phyloP scores from a whole-genome alignment of 495 filamentous ascomycete species.

The Hamigera avellanea region DNA sequence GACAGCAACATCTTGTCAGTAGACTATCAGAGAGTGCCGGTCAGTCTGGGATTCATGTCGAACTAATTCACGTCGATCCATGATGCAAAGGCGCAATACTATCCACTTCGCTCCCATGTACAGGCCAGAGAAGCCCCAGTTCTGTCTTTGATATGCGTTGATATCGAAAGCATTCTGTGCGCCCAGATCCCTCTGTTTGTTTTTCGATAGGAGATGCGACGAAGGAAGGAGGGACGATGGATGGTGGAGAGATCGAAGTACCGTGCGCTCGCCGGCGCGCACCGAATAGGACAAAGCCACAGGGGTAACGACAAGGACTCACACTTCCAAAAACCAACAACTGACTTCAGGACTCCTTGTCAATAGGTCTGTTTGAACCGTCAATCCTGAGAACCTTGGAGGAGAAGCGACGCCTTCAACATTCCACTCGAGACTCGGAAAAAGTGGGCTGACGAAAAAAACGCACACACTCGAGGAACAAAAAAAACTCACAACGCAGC shows the following conservation, averaged over 20 bases:
- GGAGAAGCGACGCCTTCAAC: constrained; percentile 18
- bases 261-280: not conserved
- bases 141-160: too few species aligned
- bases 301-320: constrained; percentile 12
- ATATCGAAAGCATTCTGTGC: too few species aligned
- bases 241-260: too few species aligned
- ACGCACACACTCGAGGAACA: constrained; percentile 2
- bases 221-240: too few species aligned
- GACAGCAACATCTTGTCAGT: constrained; percentile 78
- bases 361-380: constrained; percentile 11
- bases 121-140: too few species aligned
- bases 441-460: constrained; percentile 16
- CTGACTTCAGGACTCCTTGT: constrained; percentile 10
- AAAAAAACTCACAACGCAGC: constrained; percentile 8
- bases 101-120: too few species aligned
- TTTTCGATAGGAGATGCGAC: too few species aligned
- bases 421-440: constrained; percentile 5
- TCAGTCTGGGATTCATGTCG: too few species aligned
- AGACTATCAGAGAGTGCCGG: constrained; percentile 10
- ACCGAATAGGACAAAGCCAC: constrained; percentile 4
- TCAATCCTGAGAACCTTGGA: constrained; percentile 26
- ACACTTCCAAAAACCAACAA: constrained; percentile 15
- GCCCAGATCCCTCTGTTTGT: too few species aligned
- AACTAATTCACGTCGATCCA: not conserved
- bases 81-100: too few species aligned